Evolutionary conservation across 2,329 filamentous ascomycete species (phyloP), one percentile per base, ranked within the genome.

Genomic region (Penicillium sumatraense): DNA sequence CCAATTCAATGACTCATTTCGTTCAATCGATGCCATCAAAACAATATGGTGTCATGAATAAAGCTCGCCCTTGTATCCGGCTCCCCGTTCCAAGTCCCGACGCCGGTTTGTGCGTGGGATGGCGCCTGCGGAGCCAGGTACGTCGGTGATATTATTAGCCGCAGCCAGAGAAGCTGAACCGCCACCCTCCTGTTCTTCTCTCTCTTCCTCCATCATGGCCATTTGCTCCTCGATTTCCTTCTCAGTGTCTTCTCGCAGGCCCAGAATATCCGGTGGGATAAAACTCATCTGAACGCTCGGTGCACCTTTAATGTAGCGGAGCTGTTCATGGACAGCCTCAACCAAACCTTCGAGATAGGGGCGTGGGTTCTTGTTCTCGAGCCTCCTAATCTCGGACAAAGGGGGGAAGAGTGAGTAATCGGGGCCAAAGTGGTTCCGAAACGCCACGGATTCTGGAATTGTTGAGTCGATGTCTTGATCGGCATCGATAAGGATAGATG

Each of bases 381-480:
- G 82, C 38, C 81, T 81, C 33, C 78, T 75, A 60, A 81, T 78
- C 64, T 93, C 89, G 46, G 92, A 93, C 66, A 98, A 83, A 3
- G 90, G 89, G 0, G 95, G 95, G 69, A 97, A 95, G 13, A 99
- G 83, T 21, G 88, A 89, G 67, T 93, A 92, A 59, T 95, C 90
- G 38, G 91, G 89, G 44, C 90, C 86, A 76, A 99, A 99, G 60
- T 96, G 92, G 60, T 90, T 87, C 54, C 92, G 86, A 81, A 93
- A 96, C 0, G 92, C 90, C 7, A 93, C 86, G 66, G 96, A 87
- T 31, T 84, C 77, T 0, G 95, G 93, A 24, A 98, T 88, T 11
- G 86, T 83, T 16, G 89, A 84, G 70, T 84, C 79, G 60, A 97
- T 88, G 54, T 85, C 83, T 60, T 89, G 82, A 57, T 89, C 82